A percentile compares a stretch with the other conserved stretches of the same genome.
phyloP scores from a whole-genome alignment of 176 grass and related monocot genomes.

The Tuctoria greenei region DNA sequence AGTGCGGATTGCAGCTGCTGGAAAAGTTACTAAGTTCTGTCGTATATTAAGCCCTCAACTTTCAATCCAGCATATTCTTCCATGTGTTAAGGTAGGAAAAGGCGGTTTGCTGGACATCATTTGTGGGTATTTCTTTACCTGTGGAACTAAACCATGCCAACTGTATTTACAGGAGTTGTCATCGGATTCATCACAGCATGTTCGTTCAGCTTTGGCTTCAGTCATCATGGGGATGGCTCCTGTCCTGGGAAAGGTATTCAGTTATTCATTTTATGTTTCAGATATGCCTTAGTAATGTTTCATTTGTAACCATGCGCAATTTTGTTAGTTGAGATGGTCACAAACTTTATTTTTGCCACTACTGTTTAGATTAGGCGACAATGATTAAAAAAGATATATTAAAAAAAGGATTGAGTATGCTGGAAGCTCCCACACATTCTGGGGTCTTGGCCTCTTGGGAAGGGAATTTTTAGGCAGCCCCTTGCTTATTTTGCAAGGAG shows the following conservation, averaged over 20 bases:
- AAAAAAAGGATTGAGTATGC: too few species aligned
- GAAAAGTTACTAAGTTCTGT: slow-evolving; percentile 96
- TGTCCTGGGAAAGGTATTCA: slow-evolving; percentile 75
- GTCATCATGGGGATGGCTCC: slow-evolving; percentile 99
- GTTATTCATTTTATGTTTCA: slow-evolving; percentile 7
- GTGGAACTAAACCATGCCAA: slow-evolving; percentile 3
- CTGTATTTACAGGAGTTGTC: slow-evolving; percentile 64
- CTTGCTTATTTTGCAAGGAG: too few species aligned
- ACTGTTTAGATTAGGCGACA: neutral
- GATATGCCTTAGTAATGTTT: neutral
- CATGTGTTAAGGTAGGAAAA: slow-evolving; percentile 71
- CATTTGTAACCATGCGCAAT: neutral
- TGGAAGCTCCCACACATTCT: too few species aligned
- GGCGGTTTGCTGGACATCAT: neutral
- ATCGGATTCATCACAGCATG: slow-evolving; percentile 92
- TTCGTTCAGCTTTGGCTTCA: slow-evolving; percentile 97
- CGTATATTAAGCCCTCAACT: slow-evolving; percentile 67
- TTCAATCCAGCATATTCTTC: slow-evolving; percentile 87
- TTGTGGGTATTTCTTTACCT: neutral
- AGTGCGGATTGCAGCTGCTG: slow-evolving; percentile 93
- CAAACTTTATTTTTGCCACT: neutral
- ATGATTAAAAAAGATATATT: neutral
- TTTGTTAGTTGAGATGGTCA: neutral
- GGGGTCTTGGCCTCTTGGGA: too few species aligned
- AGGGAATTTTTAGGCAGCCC: too few species aligned